Evolutionary conservation across 768 basidiomycete genomes (phyloP), one percentile per base, ranked within the genome.

Genomic region (Tulasnella sp.): DNA sequence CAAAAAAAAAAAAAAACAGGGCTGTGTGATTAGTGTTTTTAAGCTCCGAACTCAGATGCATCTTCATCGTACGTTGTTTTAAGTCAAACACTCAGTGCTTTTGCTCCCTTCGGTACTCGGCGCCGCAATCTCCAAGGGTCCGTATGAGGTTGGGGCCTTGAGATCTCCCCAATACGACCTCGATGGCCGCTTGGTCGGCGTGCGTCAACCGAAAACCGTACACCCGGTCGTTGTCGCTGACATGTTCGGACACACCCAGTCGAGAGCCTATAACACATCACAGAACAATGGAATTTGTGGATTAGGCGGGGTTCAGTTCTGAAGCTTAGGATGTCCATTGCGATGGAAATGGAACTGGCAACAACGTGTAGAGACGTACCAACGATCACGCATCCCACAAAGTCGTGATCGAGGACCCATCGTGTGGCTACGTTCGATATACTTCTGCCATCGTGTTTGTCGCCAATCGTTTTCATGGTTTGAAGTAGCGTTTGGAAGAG

Each of bases 311-410:
- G n/a, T n/a, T n/a, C n/a, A n/a, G n/a, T n/a, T n/a, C n/a, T n/a
- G n/a, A n/a, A n/a, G n/a, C n/a, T n/a, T n/a, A n/a, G n/a, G n/a
- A n/a, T n/a, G n/a, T n/a, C n/a, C n/a, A n/a, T n/a, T n/a, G n/a
- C n/a, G n/a, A n/a, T n/a, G n/a, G n/a, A n/a, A n/a, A n/a, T n/a
- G 7, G 29, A 19, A 52, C 50, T 8, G 17, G 25, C 7, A 25
- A 52, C 19, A 52, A 52, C n/a, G 25, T 7, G n/a, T 21, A 48
- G n/a, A 19, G 44, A 63, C 73, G 21, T 62, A 83, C 87, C 88
- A 65, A 91, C 78, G 63, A 90, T 78, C 31, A 88, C 85, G 38
- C 87, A 85, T 9, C 85, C 87, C 17, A 90, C 87, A 78, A 84
- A 5, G 70, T 67, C 66, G 53, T 89, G 85, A 71, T 91, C 85